Percentiles rank a stretch among this genome's conserved stretches.
phyloP scores from a whole-genome alignment of 1,284 basidiomycete species.

The Naganishia liquefaciens region DNA sequence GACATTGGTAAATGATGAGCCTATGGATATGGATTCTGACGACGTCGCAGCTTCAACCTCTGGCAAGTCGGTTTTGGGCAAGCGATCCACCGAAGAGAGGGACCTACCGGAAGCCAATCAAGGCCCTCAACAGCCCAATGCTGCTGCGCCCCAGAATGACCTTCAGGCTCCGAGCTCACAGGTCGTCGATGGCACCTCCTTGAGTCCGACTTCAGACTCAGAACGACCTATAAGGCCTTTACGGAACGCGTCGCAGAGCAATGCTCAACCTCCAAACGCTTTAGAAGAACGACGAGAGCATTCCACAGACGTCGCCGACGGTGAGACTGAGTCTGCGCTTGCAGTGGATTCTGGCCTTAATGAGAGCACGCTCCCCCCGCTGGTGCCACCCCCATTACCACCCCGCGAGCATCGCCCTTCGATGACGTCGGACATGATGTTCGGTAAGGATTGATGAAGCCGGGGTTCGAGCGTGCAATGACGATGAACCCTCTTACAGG shows the following conservation, averaged over 20 bases:
- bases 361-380: constrained; percentile 43
- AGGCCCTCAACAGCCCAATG: neutral
- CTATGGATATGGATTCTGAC: constrained; percentile 13
- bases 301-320: constrained; percentile 8
- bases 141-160: neutral
- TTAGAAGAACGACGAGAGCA: neutral
- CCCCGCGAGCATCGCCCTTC: constrained; percentile 60
- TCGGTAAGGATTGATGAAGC: constrained; percentile 62
- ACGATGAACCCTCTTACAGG: constrained; percentile 56
- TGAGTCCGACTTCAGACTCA: constrained; percentile 4
- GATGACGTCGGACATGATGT: constrained; percentile 78
- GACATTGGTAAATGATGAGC: constrained; percentile 19
- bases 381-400: constrained; percentile 59
- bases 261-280: neutral
- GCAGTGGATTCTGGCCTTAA: constrained; percentile 30
- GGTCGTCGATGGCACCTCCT: neutral
- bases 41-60: neutral
- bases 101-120: constrained; percentile 11
- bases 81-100: constrained; percentile 28
- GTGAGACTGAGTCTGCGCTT: constrained; percentile 6
- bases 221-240: constrained; percentile 8
- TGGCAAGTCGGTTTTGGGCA: constrained; percentile 27
- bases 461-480: neutral
- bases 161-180: neutral
- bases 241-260: constrained; percentile 1